Evolutionary conservation across 352 stramenopile genomes (phyloP), one percentile per base, ranked within the genome.

Genomic region (Globisporangium acanthophoron): DNA sequence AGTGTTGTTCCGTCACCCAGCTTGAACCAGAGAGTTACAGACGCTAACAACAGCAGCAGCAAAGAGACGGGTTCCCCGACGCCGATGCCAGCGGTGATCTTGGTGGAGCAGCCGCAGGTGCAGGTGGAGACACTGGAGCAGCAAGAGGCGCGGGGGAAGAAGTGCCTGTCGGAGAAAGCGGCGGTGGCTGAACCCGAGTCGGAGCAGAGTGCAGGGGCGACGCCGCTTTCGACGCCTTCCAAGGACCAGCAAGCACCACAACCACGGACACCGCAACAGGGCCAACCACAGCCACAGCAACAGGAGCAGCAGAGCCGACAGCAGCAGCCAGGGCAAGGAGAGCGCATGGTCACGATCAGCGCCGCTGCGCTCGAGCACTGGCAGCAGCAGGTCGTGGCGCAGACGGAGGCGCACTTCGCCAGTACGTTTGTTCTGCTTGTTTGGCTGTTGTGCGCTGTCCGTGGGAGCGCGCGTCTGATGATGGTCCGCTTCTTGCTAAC

Each of bases 341-440:
- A 73, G 31, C 52, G 73, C 59, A 59, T 73, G 45, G 56, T 85
- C 27, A 85, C 66, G 0, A 64, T 88, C 39, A 77, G 71, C 0
- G 65, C 71, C n/a, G 61, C 65, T n/a, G 76, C 88, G 52, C 76
- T 91, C 9, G 73, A 88, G 49, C 62, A 60, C 12, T 89, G 76
- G 80, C 71, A 88, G 63, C 69, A 85, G n/a, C 67, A 62, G 49
- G 75, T 83, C 37, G 66, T 78, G 56, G 60, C 77, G 52, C 74
- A 85, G 52, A 71, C 86, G 9, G 80, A 88, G 67, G 75, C 87
- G 45, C 73, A 88, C 58, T 88, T 82, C 57, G 69, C 76, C 0
- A 88, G 80, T 90, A 55, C 21, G 78, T 82, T 58, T 52, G 29
- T 27, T 33, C 44, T 50, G 48, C 52, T 24, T 45, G 7, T 18